These are phyloP conservation scores for Aspergillus nomiae DNA, from an alignment of 2,329 filamentous ascomycete genomes.

Conservation along the genomic window DNA sequence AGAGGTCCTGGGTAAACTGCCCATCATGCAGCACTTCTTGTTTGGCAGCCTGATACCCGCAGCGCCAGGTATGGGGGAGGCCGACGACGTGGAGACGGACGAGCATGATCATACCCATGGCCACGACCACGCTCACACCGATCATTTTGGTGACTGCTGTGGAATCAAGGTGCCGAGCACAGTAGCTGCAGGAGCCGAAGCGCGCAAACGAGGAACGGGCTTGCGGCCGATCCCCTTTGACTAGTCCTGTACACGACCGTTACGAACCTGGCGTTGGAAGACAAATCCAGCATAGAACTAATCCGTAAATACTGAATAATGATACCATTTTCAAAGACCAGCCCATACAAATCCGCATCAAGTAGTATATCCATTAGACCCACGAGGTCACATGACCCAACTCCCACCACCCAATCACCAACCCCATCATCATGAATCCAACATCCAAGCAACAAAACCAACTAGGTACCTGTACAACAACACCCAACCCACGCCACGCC, in stretches of 20 bases:
- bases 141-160: constrained; percentile 90
- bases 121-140: constrained; percentile 61
- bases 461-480: neutral
- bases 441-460: neutral
- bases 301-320: neutral
- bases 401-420: neutral
- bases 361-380: neutral
- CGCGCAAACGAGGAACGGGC: constrained; percentile 74
- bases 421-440: neutral
- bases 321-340: neutral
- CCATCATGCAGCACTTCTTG: constrained; percentile 98
- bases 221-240: constrained; percentile 57
- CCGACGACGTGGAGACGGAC: constrained; percentile 51
- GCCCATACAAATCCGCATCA: neutral
- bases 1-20: constrained; percentile 88
- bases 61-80: constrained; percentile 70
- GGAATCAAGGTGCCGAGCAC: constrained; percentile 97
- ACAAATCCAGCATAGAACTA: constrained; percentile 1
- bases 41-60: constrained; percentile 87
- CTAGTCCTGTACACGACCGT: constrained; percentile 24
- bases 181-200: constrained; percentile 85
- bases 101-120: constrained; percentile 63
- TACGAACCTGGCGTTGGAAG: constrained; percentile 1
- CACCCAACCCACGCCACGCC: neutral
- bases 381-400: constrained; percentile 17